These are phyloP conservation scores for Panaeolus cyanescens DNA, from an alignment of 768 basidiomycete species.

Conservation along the genomic window DNA sequence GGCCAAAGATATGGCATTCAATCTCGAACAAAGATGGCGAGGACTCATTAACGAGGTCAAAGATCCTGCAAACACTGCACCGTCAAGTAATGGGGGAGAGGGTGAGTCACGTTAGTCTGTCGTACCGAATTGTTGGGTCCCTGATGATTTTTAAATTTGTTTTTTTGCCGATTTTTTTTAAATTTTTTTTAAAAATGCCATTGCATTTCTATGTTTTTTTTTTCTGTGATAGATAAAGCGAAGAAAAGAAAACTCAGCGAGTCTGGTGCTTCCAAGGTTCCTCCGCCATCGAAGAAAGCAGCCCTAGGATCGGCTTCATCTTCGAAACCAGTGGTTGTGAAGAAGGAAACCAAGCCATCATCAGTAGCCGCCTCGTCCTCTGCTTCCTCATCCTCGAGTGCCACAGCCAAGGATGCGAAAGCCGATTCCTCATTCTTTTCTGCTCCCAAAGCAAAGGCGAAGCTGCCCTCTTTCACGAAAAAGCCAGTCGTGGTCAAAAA, in stretches of 20 bases:
- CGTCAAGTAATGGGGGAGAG: constrained; percentile 53
- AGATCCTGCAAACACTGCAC: constrained; percentile 36
- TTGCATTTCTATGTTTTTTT: constrained; percentile 21
- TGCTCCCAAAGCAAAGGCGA: constrained; percentile 81
- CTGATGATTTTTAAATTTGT: constrained; percentile 10
- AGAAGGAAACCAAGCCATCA: constrained; percentile 53
- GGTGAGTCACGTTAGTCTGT: constrained; percentile 70
- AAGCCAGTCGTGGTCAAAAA: constrained; percentile 61
- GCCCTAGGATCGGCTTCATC: constrained; percentile 50
- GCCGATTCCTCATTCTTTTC: constrained; percentile 90
- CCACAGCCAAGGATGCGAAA: constrained; percentile 71
- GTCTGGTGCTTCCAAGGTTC: constrained; percentile 37
- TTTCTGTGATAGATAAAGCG: constrained; percentile 34
- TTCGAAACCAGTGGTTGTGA: constrained; percentile 45
- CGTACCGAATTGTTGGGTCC: constrained; percentile 9
- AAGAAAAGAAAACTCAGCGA: constrained; percentile 81
- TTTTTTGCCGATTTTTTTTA: constrained; percentile 22
- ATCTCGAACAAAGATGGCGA: constrained; percentile 85
- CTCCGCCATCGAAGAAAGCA: constrained; percentile 66
- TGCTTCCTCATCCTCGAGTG: constrained; percentile 19
- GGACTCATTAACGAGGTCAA: constrained; percentile 47
- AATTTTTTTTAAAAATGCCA: constrained; percentile 8
- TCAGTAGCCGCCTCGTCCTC: constrained; percentile 33
- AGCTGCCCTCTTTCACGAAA: constrained; percentile 78
- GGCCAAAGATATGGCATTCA: constrained; percentile 92